Percentiles rank a stretch among this genome's conserved stretches.
Evolutionary conservation across 202 grass and related monocot genomes (phyloP).

Genomic region (Setaria italica): DNA sequence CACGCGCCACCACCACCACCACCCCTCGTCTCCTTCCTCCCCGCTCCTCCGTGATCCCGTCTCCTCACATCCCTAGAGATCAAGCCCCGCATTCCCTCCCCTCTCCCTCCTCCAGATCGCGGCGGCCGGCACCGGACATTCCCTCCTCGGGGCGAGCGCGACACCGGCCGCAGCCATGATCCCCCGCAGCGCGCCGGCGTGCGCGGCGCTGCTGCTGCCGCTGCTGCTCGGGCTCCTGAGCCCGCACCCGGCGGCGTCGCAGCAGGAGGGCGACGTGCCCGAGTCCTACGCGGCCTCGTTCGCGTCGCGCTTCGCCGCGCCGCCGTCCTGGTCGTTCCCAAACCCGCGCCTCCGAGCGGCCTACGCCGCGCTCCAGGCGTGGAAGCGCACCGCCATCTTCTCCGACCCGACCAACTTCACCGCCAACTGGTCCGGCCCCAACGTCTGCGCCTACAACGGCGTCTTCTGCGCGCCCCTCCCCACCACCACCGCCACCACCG

Average conservation of each 20-base stretch:
- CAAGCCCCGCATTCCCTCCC: not conserved
- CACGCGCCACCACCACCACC: slow-evolving; percentile 5
- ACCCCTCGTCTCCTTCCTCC: too few relatives aligned
- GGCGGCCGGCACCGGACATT: not conserved
- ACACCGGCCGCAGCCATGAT: slow-evolving; percentile 12
- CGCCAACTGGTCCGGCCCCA: slow-evolving; percentile 70
- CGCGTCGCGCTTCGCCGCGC: slow-evolving; percentile 48
- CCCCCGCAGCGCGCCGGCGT: slow-evolving; percentile 15
- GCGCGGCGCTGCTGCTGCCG: not conserved
- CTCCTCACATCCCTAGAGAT: not conserved
- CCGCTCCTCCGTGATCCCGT: not conserved
- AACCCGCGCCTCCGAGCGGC: slow-evolving; percentile 63
- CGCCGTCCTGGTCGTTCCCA: slow-evolving; percentile 66
- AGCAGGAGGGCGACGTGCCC: slow-evolving; percentile 32
- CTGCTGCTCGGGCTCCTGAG: not conserved
- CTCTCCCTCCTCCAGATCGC: not conserved
- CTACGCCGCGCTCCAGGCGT: slow-evolving; percentile 84
- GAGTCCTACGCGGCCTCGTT: slow-evolving; percentile 41
- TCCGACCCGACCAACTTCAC: slow-evolving; percentile 82
- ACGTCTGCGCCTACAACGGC: slow-evolving; percentile 88
- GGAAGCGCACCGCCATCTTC: slow-evolving; percentile 96
- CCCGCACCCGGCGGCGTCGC: not conserved
- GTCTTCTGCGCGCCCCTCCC: slow-evolving; percentile 66
- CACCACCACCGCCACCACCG: not conserved
- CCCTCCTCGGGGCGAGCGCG: not conserved